These are phyloP conservation scores for Colletotrichum chlorophyti DNA, from an alignment of 2,329 filamentous ascomycete species.

Conservation along the genomic window DNA sequence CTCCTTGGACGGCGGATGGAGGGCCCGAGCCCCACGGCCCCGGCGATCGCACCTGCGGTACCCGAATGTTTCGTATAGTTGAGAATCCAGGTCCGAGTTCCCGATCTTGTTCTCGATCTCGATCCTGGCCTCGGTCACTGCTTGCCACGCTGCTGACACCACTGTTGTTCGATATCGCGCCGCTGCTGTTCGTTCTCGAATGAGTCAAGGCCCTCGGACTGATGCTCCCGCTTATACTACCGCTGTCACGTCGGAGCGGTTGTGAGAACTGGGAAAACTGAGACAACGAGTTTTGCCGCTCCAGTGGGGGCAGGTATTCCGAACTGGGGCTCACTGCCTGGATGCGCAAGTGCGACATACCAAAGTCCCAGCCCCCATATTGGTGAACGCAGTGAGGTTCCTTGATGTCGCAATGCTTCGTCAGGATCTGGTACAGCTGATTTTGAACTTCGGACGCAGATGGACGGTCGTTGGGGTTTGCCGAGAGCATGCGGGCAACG, in stretches of 20 bases:
- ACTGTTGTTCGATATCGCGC: conserved; percentile 43
- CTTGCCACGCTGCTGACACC: conserved; percentile 35
- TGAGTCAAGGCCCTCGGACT: conserved; percentile 35
- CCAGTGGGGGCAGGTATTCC: conserved; percentile 17
- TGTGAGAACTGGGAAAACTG: no score
- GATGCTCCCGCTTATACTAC: conserved; percentile 27
- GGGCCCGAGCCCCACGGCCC: conserved; percentile 23
- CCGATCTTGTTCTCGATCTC: conserved; percentile 5
- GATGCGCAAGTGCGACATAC: conserved; percentile 34
- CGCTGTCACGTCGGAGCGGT: conserved; percentile 26
- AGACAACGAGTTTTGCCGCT: conserved; percentile 24
- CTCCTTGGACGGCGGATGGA: conserved; percentile 17
- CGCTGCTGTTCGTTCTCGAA: conserved; percentile 41
- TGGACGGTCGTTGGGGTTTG: conserved; percentile 59
- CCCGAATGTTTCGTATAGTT: conserved; percentile 25
- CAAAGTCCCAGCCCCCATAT: conserved; percentile 46
- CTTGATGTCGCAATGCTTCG: conserved; percentile 51
- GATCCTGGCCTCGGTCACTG: conserved; percentile 25
- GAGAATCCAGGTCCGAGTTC: conserved; percentile 24
- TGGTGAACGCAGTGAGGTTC: conserved; percentile 63
- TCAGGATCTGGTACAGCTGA: conserved; percentile 59
- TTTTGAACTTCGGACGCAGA: conserved; percentile 59
- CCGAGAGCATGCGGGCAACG: conserved; percentile 60
- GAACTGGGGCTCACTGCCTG: conserved; percentile 19
- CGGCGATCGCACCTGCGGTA: conserved; percentile 24